Evolutionary conservation across 371 early-diverging fungal species (phyloP).

Genomic region (Cokeromyces recurvatus): DNA sequence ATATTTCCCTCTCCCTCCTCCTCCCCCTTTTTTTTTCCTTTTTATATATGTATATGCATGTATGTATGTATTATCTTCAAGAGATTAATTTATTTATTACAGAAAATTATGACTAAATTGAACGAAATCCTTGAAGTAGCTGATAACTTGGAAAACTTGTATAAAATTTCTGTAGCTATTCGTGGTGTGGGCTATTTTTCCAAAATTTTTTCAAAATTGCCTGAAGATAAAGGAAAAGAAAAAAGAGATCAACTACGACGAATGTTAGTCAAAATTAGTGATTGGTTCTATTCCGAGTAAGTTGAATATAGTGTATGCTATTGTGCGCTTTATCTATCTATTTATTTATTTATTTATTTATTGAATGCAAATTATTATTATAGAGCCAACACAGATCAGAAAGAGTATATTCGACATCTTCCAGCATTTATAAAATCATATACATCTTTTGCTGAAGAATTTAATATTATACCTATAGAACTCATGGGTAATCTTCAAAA

Average conservation of each 20-base stretch:
- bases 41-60: too few species aligned
- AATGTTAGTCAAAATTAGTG: slow-evolving; percentile 48
- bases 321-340: neutral
- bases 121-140: slow-evolving; percentile 31
- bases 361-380: neutral
- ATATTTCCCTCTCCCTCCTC: too few species aligned
- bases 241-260: slow-evolving; percentile 22
- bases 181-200: slow-evolving; percentile 72
- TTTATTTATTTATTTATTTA: too few species aligned
- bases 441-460: slow-evolving; percentile 46
- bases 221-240: slow-evolving; percentile 34
- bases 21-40: too few species aligned
- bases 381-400: slow-evolving; percentile 34
- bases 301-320: neutral
- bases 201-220: slow-evolving; percentile 48
- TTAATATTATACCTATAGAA: slow-evolving; percentile 39
- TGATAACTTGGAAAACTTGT: slow-evolving; percentile 41
- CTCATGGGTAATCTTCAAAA: slow-evolving; percentile 46
- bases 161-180: slow-evolving; percentile 54
- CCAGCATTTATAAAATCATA: slow-evolving; percentile 66
- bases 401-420: slow-evolving; percentile 40
- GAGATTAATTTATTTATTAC: too few species aligned
- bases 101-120: slow-evolving; percentile 20
- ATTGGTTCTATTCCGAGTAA: slow-evolving; percentile 58
- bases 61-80: too few species aligned